Evolutionary conservation across 2,329 filamentous ascomycete species (phyloP).

Genomic region (Ophiocordyceps camponoti-rufipedis): DNA sequence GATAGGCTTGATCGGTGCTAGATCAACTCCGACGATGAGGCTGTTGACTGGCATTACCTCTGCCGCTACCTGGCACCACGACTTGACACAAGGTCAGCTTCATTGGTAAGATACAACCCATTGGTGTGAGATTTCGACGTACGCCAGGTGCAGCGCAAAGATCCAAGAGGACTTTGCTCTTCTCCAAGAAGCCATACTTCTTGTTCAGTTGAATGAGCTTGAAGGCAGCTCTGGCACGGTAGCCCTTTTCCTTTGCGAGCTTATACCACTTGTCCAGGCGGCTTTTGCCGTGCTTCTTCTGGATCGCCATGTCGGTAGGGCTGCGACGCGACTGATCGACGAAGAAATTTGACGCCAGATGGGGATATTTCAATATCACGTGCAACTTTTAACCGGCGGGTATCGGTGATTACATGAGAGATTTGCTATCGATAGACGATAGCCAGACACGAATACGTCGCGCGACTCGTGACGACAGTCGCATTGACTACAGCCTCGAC

Average conservation of each 20-base stretch:
- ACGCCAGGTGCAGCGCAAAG: constrained; percentile 91
- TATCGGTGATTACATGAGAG: no score
- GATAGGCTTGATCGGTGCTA: constrained; percentile 89
- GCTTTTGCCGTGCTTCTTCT: constrained; percentile 98
- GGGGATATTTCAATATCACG: no score
- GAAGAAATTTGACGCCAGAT: no score
- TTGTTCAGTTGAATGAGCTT: constrained; percentile 98
- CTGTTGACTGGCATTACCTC: constrained; percentile 85
- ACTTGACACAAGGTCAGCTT: constrained; percentile 25
- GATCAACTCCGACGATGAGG: constrained; percentile 86
- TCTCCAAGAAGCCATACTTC: constrained; percentile 95
- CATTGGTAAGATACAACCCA: neutral
- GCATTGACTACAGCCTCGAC: neutral
- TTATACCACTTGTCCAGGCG: constrained; percentile 99
- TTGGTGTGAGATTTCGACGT: constrained; percentile 16
- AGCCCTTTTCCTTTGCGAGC: constrained; percentile 95
- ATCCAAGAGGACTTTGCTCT: constrained; percentile 91
- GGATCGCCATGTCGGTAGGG: constrained; percentile 57
- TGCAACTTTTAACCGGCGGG: no score
- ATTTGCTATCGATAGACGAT: no score
- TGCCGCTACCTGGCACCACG: constrained; percentile 91
- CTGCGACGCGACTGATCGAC: neutral
- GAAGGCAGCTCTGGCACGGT: constrained; percentile 87
- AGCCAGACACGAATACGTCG: neutral
- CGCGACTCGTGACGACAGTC: neutral